phyloP scores from a whole-genome alignment of 306 rosid species.

The Cicer bijugum region DNA sequence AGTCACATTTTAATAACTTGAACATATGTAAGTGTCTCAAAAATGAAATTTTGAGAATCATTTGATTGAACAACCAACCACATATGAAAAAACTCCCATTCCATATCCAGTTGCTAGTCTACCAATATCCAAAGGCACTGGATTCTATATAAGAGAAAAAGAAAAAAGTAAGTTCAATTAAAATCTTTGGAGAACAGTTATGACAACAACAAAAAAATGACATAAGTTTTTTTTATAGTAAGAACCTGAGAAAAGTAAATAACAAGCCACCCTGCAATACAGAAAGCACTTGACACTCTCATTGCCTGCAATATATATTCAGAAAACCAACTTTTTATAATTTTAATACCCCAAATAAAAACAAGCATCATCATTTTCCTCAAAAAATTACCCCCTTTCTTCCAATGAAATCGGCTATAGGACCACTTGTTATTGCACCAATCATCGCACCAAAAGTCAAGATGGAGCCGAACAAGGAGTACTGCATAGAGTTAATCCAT shows the following conservation, averaged over 20 bases:
- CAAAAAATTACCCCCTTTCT: conserved; percentile 74
- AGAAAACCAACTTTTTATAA: conserved; percentile 17
- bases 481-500: conserved; percentile 52
- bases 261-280: conserved; percentile 82
- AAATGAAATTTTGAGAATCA: neutral
- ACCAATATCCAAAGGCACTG: conserved; percentile 75
- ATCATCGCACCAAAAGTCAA: conserved; percentile 95
- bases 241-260: conserved; percentile 82
- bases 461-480: conserved; percentile 88
- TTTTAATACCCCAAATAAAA: conserved; percentile 13
- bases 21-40: conserved; percentile 24
- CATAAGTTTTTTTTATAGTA: conserved; percentile 1
- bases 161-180: conserved; percentile 18
- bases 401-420: conserved; percentile 72
- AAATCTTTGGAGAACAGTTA: conserved; percentile 4
- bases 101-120: conserved; percentile 96
- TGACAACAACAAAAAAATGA: conserved; percentile 14
- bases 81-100: conserved; percentile 93
- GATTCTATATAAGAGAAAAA: conserved; percentile 53
- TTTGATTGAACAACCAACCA: conserved; percentile 56
- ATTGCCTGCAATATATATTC: conserved; percentile 67
- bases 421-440: conserved; percentile 93
- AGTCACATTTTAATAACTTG: conserved; percentile 22
- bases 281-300: conserved; percentile 76
- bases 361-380: conserved; percentile 21